These are phyloP conservation scores for Ramularia collo-cygni DNA, from an alignment of 2,329 filamentous ascomycete species.

Conservation along the genomic window DNA sequence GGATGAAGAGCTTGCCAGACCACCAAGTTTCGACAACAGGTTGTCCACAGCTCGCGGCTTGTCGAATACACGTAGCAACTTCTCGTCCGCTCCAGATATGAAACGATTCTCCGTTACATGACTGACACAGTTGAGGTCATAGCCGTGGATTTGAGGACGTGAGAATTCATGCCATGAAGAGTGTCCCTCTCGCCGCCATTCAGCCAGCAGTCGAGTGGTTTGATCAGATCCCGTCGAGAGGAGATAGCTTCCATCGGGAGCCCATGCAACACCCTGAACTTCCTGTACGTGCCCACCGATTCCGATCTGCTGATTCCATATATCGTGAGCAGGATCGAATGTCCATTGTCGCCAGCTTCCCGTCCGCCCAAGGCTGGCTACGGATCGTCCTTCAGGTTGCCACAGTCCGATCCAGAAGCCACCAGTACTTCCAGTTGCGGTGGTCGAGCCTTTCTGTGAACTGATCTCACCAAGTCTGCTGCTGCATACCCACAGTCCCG, in stretches of 20 bases:
- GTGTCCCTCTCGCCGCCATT: constrained; percentile 55
- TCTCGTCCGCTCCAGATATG: constrained; percentile 93
- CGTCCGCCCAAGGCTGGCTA: constrained; percentile 80
- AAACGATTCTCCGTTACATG: constrained; percentile 67
- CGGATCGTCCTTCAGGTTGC: constrained; percentile 67
- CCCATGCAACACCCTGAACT: constrained; percentile 79
- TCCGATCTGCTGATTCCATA: constrained; percentile 71
- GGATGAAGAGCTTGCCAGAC: constrained; percentile 11
- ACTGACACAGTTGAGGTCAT: constrained; percentile 92
- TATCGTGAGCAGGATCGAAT: constrained; percentile 52
- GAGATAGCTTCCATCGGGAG: constrained; percentile 71
- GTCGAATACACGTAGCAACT: constrained; percentile 91
- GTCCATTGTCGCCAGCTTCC: constrained; percentile 90
- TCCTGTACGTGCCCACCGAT: constrained; percentile 78
- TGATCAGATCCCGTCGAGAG: constrained; percentile 88
- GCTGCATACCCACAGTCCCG: constrained; percentile 84
- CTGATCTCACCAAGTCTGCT: constrained; percentile 89
- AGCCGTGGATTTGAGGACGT: constrained; percentile 93
- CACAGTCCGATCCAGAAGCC: constrained; percentile 96
- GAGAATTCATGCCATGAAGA: constrained; percentile 91
- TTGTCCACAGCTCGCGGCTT: constrained; percentile 77
- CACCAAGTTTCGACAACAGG: constrained; percentile 38
- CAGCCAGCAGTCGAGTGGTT: constrained; percentile 78
- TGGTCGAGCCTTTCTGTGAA: constrained; percentile 89
- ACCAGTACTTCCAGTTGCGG: constrained; percentile 89